Evolutionary conservation across 805 yeast genomes (phyloP), one percentile per base, ranked within the genome.

Genomic region (Pichia rugopelliculosa): DNA sequence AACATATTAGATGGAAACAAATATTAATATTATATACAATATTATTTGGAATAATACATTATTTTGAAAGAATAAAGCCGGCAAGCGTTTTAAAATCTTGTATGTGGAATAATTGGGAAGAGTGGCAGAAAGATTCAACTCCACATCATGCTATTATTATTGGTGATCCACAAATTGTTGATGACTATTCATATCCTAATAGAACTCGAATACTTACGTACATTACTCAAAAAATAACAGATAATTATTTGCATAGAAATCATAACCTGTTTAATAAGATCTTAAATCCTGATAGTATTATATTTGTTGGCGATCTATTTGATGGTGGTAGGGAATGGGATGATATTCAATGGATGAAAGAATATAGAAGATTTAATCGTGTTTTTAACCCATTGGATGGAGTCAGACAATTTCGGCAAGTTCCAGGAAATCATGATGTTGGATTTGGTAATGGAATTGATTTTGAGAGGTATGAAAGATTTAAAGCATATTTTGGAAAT

Each of bases 91-190:
- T 83, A 17, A 53, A 59, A 8, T 50, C 60, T 25, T 84, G 89
- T 58, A 54, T 64, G 6, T 89, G 96, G 96, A 57, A 64, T 2
- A 61, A 60, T 0, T 84, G 91, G 90, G 88, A 82, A 54, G 41
- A 63, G 5, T 81, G 87, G 87, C 56, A 64, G 1, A 11, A 36
- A 10, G 48, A 41, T 8, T 39, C 62, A 2, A 46, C 49, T n/a
- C 67, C 67, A 6, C 55, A 57, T 45, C 59, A 55, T 37, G 40
- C 60, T 2, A 51, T 62, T 27, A 36, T 93, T 12, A 72, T 87
- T 33, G 98, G 97, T 0, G 99, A 93, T 60, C 99, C 99, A 0
- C 99, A 93, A 63, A 73, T 93, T 39, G 84, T 93, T 58, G 99
- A 93, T 60, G 84, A 73, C 23, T 79, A 85, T 64, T 85, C 98